A percentile compares a stretch with the other conserved stretches of the same genome.
phyloP scores from a whole-genome alignment of 495 filamentous ascomycete genomes.

The Penicillium robsamsonii region DNA sequence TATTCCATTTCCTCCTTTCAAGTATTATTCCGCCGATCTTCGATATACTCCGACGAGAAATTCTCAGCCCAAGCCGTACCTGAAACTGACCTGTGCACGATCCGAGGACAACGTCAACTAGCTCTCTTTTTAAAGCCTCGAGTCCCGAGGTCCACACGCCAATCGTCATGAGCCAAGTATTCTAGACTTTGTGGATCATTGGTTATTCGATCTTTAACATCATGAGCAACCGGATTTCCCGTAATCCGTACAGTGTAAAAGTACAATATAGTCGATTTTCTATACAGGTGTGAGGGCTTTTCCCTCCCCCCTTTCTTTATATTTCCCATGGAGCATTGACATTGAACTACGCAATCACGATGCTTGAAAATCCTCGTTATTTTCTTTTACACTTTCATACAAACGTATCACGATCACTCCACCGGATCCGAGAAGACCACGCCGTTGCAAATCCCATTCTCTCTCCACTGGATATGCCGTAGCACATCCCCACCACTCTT shows the following conservation, averaged over 20 bases:
- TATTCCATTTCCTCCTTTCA: constrained; percentile 9
- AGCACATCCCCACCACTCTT: constrained; percentile 12
- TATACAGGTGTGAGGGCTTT: neutral
- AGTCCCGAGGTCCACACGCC: constrained; percentile 12
- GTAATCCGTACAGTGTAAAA: neutral
- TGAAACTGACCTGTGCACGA: constrained; percentile 30
- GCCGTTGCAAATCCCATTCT: constrained; percentile 17
- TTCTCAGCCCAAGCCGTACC: constrained; percentile 25
- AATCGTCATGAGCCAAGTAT: constrained; percentile 7
- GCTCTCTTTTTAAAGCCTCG: constrained; percentile 13
- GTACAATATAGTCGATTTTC: neutral
- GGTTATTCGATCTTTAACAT: constrained; percentile 15
- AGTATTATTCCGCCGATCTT: constrained; percentile 16
- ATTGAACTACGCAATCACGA: constrained; percentile 5
- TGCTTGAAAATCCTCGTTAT: neutral
- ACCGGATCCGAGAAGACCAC: constrained; percentile 20
- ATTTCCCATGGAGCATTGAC: neutral
- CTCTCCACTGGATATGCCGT: constrained; percentile 14
- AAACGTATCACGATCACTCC: constrained; percentile 29
- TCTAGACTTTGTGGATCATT: constrained; percentile 12
- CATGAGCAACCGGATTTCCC: constrained; percentile 15
- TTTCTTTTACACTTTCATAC: constrained; percentile 5
- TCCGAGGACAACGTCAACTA: constrained; percentile 17
- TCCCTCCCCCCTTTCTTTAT: neutral
- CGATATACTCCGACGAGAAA: constrained; percentile 30